Conservation (phyloP, 176 grass and related monocot species). For the Juncus effusus region DNA sequence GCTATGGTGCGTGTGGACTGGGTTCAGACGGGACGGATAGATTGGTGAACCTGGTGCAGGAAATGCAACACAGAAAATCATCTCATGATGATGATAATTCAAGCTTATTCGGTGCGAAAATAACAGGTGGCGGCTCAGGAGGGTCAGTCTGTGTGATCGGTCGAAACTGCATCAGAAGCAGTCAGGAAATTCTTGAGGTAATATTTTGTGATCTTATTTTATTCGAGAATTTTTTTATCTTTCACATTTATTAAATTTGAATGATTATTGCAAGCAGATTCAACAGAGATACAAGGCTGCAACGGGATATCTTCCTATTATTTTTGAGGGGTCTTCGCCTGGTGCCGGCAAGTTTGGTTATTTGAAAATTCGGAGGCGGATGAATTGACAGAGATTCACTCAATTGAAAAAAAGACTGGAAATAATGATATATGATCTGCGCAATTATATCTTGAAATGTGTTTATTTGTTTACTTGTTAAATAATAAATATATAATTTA, state of each 20-base stretch:
- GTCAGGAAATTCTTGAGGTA: conserved; percentile 80
- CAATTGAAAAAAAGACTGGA: conserved; percentile 7
- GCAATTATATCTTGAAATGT: neutral
- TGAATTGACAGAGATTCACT: conserved; percentile 1
- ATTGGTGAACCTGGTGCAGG: conserved; percentile 86
- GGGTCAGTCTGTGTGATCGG: conserved; percentile 83
- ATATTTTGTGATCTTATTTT: neutral
- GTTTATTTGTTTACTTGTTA: neutral
- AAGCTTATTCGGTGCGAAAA: conserved; percentile 84
- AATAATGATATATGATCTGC: conserved; percentile 1
- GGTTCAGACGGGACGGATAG: conserved; percentile 83
- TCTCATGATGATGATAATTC: conserved; percentile 30
- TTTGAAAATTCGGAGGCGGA: conserved; percentile 51
- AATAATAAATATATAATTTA: neutral
- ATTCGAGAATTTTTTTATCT: neutral
- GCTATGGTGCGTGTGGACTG: conserved; percentile 85
- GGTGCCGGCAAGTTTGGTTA: conserved; percentile 82
- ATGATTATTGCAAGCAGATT: conserved; percentile 44
- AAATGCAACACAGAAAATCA: conserved; percentile 72
- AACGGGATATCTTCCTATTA: conserved; percentile 68
- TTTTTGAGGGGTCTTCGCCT: conserved; percentile 87
- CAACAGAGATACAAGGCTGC: conserved; percentile 87
- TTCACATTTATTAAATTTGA: neutral
- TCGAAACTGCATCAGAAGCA: conserved; percentile 73
- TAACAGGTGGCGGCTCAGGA: conserved; percentile 81